A percentile compares a stretch with the other conserved stretches of the same genome.
Evolutionary conservation across 345 rosid genomes (phyloP).

Genomic region (Salix brachista): DNA sequence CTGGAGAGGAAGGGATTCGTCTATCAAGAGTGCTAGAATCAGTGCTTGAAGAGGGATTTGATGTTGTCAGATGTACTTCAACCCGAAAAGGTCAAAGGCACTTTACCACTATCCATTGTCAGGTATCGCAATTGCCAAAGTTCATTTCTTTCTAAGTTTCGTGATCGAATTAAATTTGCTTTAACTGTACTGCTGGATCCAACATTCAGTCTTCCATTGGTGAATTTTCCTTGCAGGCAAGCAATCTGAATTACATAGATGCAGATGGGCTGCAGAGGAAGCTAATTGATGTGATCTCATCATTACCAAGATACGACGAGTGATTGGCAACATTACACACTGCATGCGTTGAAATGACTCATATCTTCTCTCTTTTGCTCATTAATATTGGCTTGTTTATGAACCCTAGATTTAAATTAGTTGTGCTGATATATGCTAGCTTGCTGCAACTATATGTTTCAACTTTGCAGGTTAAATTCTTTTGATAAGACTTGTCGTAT

Average conservation of each 20-base stretch:
- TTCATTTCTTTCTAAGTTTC: not conserved
- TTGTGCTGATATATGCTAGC: not conserved
- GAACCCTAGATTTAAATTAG: not conserved
- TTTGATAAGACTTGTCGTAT: not conserved
- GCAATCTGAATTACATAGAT: conserved; percentile 3
- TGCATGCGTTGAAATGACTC: not conserved
- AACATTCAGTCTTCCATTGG: not conserved
- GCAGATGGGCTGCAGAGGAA: conserved; percentile 19
- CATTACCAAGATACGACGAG: not conserved
- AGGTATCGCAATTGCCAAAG: conserved; percentile 18
- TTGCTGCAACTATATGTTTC: not conserved
- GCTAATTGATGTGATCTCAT: conserved; percentile 18
- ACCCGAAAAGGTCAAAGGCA: conserved; percentile 13
- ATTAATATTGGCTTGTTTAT: not conserved
- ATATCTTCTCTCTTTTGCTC: not conserved
- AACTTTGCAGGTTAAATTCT: not conserved
- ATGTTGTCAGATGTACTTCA: conserved; percentile 25
- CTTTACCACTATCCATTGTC: conserved; percentile 24
- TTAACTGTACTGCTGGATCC: not conserved
- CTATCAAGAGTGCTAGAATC: conserved; percentile 29
- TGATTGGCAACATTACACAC: not conserved
- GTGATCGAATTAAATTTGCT: not conserved
- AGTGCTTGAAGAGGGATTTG: conserved; percentile 29
- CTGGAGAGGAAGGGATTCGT: conserved; percentile 21
- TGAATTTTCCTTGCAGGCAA: conserved; percentile 16